These are phyloP conservation scores for Phytophthora melonis DNA, from an alignment of 352 stramenopile genomes.

Conservation along the genomic window DNA sequence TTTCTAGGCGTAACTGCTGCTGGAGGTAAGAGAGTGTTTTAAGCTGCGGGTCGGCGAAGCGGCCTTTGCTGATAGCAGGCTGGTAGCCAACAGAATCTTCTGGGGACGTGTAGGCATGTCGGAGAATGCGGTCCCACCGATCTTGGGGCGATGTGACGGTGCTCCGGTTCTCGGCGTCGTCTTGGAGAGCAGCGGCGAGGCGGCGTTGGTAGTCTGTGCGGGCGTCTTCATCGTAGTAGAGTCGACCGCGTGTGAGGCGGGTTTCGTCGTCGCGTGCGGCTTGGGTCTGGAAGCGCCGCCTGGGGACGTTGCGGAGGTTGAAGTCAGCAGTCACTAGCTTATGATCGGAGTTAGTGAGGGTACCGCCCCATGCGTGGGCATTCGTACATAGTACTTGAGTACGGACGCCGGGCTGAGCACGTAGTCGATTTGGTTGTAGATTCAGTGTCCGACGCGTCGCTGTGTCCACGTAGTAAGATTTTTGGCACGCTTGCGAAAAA, in stretches of 20 bases:
- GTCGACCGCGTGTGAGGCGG: background rate
- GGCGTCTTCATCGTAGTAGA: background rate
- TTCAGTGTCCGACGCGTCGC: background rate
- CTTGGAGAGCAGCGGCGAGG: background rate
- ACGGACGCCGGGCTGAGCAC: background rate
- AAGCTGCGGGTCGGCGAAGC: too few relatives aligned
- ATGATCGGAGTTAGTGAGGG: background rate
- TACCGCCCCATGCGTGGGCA: background rate
- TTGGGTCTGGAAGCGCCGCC: background rate
- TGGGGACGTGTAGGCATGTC: background rate
- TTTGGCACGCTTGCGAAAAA: background rate
- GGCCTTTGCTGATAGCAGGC: too few relatives aligned
- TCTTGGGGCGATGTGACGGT: background rate
- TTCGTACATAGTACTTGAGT: background rate
- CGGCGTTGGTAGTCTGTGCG: background rate
- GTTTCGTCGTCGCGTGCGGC: background rate
- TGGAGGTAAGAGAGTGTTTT: too few relatives aligned
- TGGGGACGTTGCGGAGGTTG: background rate
- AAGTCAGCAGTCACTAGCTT: background rate
- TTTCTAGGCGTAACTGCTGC: constrained; percentile 1
- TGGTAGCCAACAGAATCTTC: too few relatives aligned
- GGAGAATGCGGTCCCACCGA: background rate
- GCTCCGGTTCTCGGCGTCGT: background rate
- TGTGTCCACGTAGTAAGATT: background rate
- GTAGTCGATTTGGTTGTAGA: background rate